Conservation (phyloP, 1,284 basidiomycete species). For the Papiliotrema terrestris region DNA sequence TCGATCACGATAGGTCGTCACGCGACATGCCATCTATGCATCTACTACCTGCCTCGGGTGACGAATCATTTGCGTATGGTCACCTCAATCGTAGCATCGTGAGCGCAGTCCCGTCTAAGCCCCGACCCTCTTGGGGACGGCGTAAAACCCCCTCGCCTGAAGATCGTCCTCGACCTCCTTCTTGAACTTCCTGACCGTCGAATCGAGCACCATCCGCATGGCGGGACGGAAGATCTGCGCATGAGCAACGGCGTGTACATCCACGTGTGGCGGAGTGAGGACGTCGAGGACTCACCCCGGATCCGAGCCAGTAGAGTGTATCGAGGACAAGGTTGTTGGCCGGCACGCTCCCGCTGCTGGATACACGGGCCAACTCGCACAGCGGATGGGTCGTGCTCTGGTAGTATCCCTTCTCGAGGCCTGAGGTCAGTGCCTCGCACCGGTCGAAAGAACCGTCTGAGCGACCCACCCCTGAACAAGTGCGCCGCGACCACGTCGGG, state of each 20-base stretch:
- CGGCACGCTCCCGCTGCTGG: constrained; percentile 66
- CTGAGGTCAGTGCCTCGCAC: constrained; percentile 48
- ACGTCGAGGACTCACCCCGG: constrained; percentile 48
- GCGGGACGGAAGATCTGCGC: constrained; percentile 48
- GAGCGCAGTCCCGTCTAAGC: neutral
- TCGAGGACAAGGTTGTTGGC: constrained; percentile 62
- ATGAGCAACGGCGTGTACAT: neutral
- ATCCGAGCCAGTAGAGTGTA: constrained; percentile 52
- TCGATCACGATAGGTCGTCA: too few relatives aligned
- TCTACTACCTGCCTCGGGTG: too few relatives aligned
- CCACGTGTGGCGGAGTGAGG: too few relatives aligned
- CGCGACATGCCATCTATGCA: too few relatives aligned
- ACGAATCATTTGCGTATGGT: too few relatives aligned
- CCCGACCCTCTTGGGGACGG: neutral
- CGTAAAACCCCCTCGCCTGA: constrained; percentile 20
- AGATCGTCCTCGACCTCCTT: constrained; percentile 23
- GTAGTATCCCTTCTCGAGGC: constrained; percentile 66
- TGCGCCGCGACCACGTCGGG: constrained; percentile 64
- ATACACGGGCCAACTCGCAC: constrained; percentile 65
- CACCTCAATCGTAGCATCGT: too few relatives aligned
- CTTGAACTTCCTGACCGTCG: constrained; percentile 14
- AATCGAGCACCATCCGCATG: constrained; percentile 45
- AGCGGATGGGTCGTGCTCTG: constrained; percentile 74
- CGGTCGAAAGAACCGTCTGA: too few relatives aligned
- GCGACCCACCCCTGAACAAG: constrained; percentile 62